Evolutionary conservation across 768 basidiomycete genomes (phyloP).

Genomic region (Dendrothele bispora): DNA sequence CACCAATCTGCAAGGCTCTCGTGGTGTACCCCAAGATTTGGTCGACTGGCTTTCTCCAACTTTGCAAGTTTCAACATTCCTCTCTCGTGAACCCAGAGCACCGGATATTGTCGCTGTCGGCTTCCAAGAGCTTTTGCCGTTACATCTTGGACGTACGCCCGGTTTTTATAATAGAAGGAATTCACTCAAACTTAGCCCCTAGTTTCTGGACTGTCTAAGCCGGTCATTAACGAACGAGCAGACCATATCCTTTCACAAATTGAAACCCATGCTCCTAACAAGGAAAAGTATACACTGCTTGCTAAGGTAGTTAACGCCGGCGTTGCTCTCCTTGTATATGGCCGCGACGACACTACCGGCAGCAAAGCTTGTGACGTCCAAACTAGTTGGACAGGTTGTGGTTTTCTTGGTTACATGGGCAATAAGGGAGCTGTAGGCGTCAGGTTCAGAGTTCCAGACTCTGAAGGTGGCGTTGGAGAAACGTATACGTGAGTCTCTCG

Average conservation of each 20-base stretch:
- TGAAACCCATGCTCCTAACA: conserved; percentile 66
- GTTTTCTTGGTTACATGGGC: conserved; percentile 70
- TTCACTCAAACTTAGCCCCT: conserved; percentile 7
- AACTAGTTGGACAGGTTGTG: conserved; percentile 74
- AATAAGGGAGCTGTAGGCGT: conserved; percentile 96
- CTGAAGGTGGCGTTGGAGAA: conserved; percentile 62
- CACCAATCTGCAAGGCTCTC: conserved; percentile 76
- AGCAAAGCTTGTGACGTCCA: conserved; percentile 64
- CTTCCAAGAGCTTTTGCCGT: conserved; percentile 90
- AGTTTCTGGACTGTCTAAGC: conserved; percentile 79
- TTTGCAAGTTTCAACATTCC: conserved; percentile 71
- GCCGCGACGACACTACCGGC: conserved; percentile 65
- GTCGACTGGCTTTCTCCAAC: conserved; percentile 92
- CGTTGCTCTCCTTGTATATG: conserved; percentile 86
- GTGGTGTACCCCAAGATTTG: conserved; percentile 67
- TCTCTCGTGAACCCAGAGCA: conserved; percentile 59
- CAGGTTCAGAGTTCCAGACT: conserved; percentile 68
- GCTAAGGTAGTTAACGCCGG: conserved; percentile 84
- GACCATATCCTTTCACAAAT: conserved; percentile 75
- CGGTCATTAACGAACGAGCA: conserved; percentile 68
- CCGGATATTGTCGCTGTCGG: conserved; percentile 90
- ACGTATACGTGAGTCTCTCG: conserved; percentile 73
- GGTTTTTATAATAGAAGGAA: not conserved
- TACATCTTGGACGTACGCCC: conserved; percentile 81
- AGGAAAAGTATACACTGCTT: conserved; percentile 76